phyloP scores from a whole-genome alignment of 371 early-diverging fungal species.

The Mortierella sp. region DNA sequence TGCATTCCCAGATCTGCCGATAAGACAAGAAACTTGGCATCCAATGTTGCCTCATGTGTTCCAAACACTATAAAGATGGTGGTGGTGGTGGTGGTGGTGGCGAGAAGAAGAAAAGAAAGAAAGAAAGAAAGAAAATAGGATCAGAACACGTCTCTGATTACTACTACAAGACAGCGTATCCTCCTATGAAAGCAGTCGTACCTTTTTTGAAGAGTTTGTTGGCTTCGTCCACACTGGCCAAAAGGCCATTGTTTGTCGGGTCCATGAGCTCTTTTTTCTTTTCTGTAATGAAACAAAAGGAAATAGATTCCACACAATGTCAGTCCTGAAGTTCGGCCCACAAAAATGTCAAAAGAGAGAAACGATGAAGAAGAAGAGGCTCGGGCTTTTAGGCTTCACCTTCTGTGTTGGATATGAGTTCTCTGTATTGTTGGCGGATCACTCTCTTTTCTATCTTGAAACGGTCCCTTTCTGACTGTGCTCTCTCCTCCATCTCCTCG shows the following conservation, averaged over 20 bases:
- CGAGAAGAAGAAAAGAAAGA: not conserved
- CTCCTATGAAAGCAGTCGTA: slow-evolving; percentile 11
- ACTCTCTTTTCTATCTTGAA: slow-evolving; percentile 61
- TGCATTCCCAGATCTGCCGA: slow-evolving; percentile 81
- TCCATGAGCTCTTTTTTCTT: slow-evolving; percentile 62
- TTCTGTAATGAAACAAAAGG: slow-evolving; percentile 8
- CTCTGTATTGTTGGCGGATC: slow-evolving; percentile 60
- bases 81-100: not conserved
- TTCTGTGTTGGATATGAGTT: slow-evolving; percentile 60
- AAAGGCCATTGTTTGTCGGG: slow-evolving; percentile 57
- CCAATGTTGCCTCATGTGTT: slow-evolving; percentile 90
- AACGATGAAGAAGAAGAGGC: too few species aligned
- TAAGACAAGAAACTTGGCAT: slow-evolving; percentile 78
- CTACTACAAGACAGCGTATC: not conserved
- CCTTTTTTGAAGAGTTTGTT: slow-evolving; percentile 66
- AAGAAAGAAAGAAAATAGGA: not conserved
- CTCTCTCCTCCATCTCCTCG: too few species aligned
- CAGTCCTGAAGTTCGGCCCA: too few species aligned
- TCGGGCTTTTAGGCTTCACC: too few species aligned
- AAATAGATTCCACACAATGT: too few species aligned
- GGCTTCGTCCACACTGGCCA: slow-evolving; percentile 62
- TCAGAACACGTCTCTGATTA: not conserved
- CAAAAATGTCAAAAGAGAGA: too few species aligned
- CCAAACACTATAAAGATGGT: slow-evolving; percentile 60
- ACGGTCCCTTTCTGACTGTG: slow-evolving; percentile 39